Conservation (phyloP, 331 rosid species). For the Rosa hybrid region DNA sequence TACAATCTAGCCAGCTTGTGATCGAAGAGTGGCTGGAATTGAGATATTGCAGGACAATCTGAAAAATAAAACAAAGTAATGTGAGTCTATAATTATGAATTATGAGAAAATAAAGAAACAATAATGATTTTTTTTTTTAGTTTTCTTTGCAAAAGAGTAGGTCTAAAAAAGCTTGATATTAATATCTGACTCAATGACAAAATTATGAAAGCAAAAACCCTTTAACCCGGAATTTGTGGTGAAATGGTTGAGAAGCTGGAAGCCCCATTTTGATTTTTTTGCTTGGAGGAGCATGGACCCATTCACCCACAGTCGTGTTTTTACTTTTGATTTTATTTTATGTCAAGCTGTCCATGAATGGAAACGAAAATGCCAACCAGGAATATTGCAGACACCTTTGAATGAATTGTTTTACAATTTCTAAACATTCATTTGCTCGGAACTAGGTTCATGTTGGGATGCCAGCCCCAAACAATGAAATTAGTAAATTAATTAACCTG, state of each 20-base stretch:
- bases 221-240: slow-evolving; percentile 26
- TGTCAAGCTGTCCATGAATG: not conserved
- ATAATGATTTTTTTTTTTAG: not conserved
- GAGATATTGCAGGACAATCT: not conserved
- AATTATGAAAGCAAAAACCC: slow-evolving; percentile 14
- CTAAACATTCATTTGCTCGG: not conserved
- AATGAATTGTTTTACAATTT: not conserved
- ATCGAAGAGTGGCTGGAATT: not conserved
- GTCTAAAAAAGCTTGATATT: not conserved
- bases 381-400: not conserved
- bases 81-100: not conserved
- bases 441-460: not conserved
- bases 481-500: not conserved
- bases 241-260: slow-evolving; percentile 11
- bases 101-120: slow-evolving; percentile 7
- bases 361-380: not conserved
- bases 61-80: not conserved
- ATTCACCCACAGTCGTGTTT: not conserved
- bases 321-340: not conserved
- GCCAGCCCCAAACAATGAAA: not conserved
- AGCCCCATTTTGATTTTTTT: not conserved
- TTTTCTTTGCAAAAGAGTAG: slow-evolving; percentile 1
- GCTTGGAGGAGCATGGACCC: not conserved
- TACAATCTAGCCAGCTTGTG: not conserved
- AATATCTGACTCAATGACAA: slow-evolving; percentile 5